Base-by-base conservation (phyloP, 495 filamentous ascomycete genomes). In the Arthonia radiata region DNA sequence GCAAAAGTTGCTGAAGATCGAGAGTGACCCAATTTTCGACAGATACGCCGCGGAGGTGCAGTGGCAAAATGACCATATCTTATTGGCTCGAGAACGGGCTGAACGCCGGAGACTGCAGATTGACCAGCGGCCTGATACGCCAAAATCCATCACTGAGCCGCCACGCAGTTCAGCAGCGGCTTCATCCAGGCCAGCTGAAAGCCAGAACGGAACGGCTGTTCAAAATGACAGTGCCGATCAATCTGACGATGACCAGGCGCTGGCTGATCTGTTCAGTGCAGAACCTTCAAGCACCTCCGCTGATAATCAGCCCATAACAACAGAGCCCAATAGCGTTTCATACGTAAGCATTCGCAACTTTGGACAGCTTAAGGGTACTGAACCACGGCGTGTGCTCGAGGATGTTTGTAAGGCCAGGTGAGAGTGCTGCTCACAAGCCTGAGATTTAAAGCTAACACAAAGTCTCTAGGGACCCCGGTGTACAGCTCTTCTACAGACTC, bases 21-120 rank as follows among this genome's bases (percentile, higher is more conserved):
- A 80, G 36, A 67, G 67, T 7, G 86, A 97, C 40, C 58, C 86
- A 2, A 50, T 97, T 5, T 90, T 93, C 40, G 82, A 97, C 40
- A 59, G 63, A 28, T 54, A 60, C 25, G 56, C 74, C 31, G 82
- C 81, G 1, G 67, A 89, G 24, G 56, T 59, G 16, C 44, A 64
- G 33, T 97, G 86, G 86, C 57, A 52, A 28, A 46, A 53, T 1
- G 64, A 64, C 37, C 59, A 62, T 9, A 64, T 71, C 21, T 56
- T 60, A n/a, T 47, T 92, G 9, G 63, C 71, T 32, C 60, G 61
- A 36, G 59, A 66, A 27, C 52, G 45, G n/a, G 40, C 48, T 11
- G 39, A 40, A 17, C 30, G 44, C 15, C 49, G 30, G 26, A 40
- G 33, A 29, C 29, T 50, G 9, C 31, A 41, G 13, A 35, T 12